A percentile compares a stretch with the other conserved stretches of the same genome.
These are phyloP conservation scores for Ustilago trichophora DNA, from an alignment of 1,284 basidiomycete species.

Conservation along the genomic window DNA sequence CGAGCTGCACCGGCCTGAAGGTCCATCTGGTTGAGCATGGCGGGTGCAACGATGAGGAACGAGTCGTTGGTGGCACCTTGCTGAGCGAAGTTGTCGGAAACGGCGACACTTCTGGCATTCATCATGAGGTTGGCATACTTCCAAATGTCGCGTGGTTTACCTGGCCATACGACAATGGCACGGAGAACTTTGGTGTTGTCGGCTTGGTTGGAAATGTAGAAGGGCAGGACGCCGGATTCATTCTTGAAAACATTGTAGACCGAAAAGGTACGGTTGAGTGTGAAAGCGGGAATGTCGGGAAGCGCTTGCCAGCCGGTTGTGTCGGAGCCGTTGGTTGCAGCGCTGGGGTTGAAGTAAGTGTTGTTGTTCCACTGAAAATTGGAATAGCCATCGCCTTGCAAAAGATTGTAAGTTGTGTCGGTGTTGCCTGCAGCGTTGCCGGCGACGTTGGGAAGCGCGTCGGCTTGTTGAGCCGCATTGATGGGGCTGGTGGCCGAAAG, in stretches of 20 bases:
- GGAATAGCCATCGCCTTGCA: slow-evolving; percentile 34
- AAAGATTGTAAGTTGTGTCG: slow-evolving; percentile 16
- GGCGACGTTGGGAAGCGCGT: slow-evolving; percentile 25
- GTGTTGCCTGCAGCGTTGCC: slow-evolving; percentile 21
- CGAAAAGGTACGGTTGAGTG: slow-evolving; percentile 36
- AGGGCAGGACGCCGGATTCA: slow-evolving; percentile 51
- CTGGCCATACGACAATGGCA: slow-evolving; percentile 46
- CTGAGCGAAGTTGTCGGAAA: slow-evolving; percentile 16
- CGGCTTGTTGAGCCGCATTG: slow-evolving; percentile 22
- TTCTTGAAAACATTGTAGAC: slow-evolving; percentile 34
- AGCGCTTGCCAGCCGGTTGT: slow-evolving; percentile 68
- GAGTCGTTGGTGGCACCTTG: slow-evolving; percentile 31
- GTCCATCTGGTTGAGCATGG: slow-evolving; percentile 38
- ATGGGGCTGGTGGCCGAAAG: slow-evolving; percentile 27
- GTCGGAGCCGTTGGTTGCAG: slow-evolving; percentile 26
- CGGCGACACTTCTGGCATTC: slow-evolving; percentile 46
- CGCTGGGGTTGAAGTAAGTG: slow-evolving; percentile 19
- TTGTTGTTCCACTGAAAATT: slow-evolving; percentile 28
- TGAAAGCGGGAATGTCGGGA: slow-evolving; percentile 35
- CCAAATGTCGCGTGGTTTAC: slow-evolving; percentile 60
- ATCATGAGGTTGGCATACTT: slow-evolving; percentile 57
- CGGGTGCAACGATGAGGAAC: slow-evolving; percentile 35
- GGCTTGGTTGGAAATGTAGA: slow-evolving; percentile 44
- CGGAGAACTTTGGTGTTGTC: slow-evolving; percentile 40
- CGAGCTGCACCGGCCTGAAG: slow-evolving; percentile 43